These are phyloP conservation scores for Colletotrichum lupini DNA, from an alignment of 2,329 filamentous ascomycete genomes.

Conservation along the genomic window DNA sequence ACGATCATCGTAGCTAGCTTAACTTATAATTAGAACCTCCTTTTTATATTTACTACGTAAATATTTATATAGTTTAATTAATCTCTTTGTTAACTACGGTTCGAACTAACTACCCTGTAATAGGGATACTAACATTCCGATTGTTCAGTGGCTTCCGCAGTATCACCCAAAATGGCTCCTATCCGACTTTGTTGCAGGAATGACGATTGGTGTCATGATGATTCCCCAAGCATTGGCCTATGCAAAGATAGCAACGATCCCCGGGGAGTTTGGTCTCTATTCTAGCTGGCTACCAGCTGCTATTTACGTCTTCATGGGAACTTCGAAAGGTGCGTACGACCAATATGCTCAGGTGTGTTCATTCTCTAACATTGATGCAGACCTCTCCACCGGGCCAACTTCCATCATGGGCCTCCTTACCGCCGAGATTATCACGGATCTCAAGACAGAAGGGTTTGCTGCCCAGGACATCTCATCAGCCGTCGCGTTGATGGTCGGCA, in stretches of 20 bases:
- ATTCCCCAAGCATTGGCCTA: conserved; percentile 73
- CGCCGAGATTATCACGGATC: conserved; percentile 66
- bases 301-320: conserved; percentile 70
- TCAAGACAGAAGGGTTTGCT: conserved; percentile 60
- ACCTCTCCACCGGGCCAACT: conserved; percentile 72
- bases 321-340: conserved; percentile 63
- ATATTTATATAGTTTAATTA: too few species aligned
- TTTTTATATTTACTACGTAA: too few species aligned
- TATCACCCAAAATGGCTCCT: conserved; percentile 71
- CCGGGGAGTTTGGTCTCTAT: conserved; percentile 69
- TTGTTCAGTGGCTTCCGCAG: conserved; percentile 70
- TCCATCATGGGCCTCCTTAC: conserved; percentile 73
- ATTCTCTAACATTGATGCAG: conserved; percentile 44
- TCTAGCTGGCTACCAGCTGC: conserved; percentile 68
- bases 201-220: conserved; percentile 69
- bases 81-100: too few species aligned
- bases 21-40: too few species aligned
- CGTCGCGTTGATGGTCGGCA: conserved; percentile 71
- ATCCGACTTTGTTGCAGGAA: conserved; percentile 70
- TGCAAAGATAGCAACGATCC: conserved; percentile 70
- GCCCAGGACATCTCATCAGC: conserved; percentile 69
- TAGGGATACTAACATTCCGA: too few species aligned
- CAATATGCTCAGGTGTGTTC: accelerated
- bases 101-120: too few species aligned
- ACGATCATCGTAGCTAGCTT: too few species aligned